Conservation (phyloP, 2,329 filamentous ascomycete species). For the Sporothrix schenckii region DNA sequence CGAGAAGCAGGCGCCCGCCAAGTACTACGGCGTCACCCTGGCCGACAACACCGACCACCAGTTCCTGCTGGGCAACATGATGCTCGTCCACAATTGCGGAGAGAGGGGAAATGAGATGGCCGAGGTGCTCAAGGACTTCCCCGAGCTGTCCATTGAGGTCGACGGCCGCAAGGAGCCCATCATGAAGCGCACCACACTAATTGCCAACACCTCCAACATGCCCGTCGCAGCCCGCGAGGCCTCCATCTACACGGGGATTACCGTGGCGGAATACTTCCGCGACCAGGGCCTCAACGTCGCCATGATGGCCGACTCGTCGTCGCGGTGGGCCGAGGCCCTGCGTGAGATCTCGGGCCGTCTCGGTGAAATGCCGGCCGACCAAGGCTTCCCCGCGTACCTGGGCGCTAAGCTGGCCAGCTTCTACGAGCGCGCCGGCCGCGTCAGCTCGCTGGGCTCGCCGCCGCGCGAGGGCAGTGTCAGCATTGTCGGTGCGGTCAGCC, state of each 20-base stretch:
- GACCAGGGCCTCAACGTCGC: constrained; percentile 97
- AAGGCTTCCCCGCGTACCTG: constrained; percentile 98
- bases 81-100: constrained; percentile 39
- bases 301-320: constrained; percentile 99
- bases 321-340: constrained; percentile 96
- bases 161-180: constrained; percentile 96
- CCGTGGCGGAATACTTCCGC: constrained; percentile 93
- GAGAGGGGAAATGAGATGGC: constrained; percentile 99
- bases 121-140: constrained; percentile 99
- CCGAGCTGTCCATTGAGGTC: constrained; percentile 92
- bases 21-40: too few species aligned
- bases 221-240: constrained; percentile 97
- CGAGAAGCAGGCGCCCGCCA: too few species aligned
- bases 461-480: constrained; percentile 90
- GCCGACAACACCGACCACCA: too few species aligned
- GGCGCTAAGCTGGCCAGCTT: constrained; percentile 97
- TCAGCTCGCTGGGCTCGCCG: constrained; percentile 82
- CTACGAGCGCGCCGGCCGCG: constrained; percentile 96
- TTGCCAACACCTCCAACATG: constrained; percentile 99
- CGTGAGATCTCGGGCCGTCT: constrained; percentile 98
- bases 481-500: constrained; percentile 93
- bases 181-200: constrained; percentile 99
- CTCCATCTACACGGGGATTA: constrained; percentile 97
- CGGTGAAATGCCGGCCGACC: constrained; percentile 99
- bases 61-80: too few species aligned